phyloP scores from a whole-genome alignment of 345 rosid genomes.

The Salix udensis region DNA sequence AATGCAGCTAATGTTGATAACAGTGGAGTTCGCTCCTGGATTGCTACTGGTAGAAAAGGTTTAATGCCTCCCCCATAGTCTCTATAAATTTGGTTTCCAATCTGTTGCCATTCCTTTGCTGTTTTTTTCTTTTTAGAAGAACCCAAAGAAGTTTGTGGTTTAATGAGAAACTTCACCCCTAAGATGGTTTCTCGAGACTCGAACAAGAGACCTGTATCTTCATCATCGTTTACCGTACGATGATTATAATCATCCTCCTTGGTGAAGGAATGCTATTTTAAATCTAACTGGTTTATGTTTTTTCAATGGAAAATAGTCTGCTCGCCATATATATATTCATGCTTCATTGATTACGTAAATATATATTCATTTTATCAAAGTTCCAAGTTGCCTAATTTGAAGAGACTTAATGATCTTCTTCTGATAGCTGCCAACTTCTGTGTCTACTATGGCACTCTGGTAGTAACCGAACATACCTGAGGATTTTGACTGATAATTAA shows the following conservation, averaged over 20 bases:
- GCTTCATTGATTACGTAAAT: too few relatives aligned
- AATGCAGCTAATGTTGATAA: slow-evolving; percentile 28
- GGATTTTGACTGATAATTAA: neutral
- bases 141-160: neutral
- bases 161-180: neutral
- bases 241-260: neutral
- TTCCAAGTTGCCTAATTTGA: neutral
- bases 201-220: neutral
- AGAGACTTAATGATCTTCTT: neutral
- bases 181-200: neutral
- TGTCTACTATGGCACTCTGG: neutral
- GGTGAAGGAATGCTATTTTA: neutral
- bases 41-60: slow-evolving; percentile 81
- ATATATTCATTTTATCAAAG: neutral
- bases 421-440: neutral
- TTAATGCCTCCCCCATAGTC: slow-evolving; percentile 8
- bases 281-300: neutral
- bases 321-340: too few relatives aligned
- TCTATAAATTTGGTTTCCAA: neutral
- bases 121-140: neutral
- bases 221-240: neutral
- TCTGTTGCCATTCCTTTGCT: neutral
- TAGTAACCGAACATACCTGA: neutral
- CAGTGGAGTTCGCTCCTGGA: slow-evolving; percentile 71
- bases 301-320: too few relatives aligned